Conservation (phyloP, 441 rosid species). For the Bocquillonia castaneifolia region DNA sequence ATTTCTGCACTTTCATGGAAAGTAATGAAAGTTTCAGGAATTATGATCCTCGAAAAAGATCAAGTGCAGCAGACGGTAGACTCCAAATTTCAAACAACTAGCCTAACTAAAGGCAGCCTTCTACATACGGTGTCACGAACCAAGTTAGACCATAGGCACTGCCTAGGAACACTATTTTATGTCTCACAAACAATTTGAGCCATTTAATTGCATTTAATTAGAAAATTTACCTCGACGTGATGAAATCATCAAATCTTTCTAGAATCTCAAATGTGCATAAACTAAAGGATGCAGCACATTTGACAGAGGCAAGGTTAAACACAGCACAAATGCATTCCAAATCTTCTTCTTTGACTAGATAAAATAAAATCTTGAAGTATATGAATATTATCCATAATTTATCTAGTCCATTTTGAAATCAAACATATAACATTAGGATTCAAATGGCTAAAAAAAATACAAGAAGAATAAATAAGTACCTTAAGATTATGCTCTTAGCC, state of each 20-base stretch:
- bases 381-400: no score
- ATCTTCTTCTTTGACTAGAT: no score
- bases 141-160: background rate
- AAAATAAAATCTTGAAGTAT: no score
- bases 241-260: background rate
- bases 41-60: background rate
- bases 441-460: background rate
- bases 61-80: no score
- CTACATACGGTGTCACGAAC: background rate
- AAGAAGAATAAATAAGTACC: constrained; percentile 37
- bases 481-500: constrained; percentile 43
- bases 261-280: background rate
- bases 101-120: background rate
- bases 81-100: background rate
- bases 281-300: background rate
- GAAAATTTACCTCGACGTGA: background rate
- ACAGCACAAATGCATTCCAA: no score
- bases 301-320: no score
- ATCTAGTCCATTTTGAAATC: background rate
- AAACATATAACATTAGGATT: background rate
- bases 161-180: background rate
- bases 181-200: background rate
- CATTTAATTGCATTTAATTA: background rate
- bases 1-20: background rate
- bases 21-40: background rate